These are phyloP conservation scores for Backusella tarrabulga DNA, from an alignment of 192 early-diverging fungal genomes.

Conservation along the genomic window DNA sequence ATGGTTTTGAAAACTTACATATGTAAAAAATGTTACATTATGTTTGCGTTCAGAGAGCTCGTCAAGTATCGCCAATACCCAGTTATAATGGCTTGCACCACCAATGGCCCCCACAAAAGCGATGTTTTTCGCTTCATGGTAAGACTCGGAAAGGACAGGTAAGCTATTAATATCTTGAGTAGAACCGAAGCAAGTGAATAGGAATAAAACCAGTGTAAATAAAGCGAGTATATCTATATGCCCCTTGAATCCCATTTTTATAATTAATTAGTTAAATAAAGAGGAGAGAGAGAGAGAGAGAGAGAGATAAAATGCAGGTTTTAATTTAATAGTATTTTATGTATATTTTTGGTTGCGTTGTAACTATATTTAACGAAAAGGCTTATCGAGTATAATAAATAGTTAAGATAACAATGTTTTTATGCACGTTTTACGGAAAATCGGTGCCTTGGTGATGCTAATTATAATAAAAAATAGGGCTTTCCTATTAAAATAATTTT, in stretches of 20 bases:
- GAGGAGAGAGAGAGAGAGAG: background rate
- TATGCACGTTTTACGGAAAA: too few species aligned
- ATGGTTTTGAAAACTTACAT: background rate
- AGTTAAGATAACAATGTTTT: too few species aligned
- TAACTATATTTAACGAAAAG: too few species aligned
- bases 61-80: constrained; percentile 5
- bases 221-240: background rate
- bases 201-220: background rate
- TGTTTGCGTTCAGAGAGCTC: background rate
- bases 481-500: too few species aligned
- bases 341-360: too few species aligned
- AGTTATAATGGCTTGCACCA: background rate
- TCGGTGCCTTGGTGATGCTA: too few species aligned
- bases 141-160: background rate
- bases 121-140: background rate
- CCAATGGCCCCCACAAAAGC: background rate
- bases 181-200: background rate
- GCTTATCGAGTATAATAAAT: too few species aligned
- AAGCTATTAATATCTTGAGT: background rate
- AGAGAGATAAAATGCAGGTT: background rate
- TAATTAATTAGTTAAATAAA: background rate
- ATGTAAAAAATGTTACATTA: background rate
- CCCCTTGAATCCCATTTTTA: background rate
- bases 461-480: too few species aligned
- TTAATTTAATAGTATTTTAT: background rate